phyloP scores from a whole-genome alignment of 345 rosid genomes.

The Rhodamnia rubescens region DNA sequence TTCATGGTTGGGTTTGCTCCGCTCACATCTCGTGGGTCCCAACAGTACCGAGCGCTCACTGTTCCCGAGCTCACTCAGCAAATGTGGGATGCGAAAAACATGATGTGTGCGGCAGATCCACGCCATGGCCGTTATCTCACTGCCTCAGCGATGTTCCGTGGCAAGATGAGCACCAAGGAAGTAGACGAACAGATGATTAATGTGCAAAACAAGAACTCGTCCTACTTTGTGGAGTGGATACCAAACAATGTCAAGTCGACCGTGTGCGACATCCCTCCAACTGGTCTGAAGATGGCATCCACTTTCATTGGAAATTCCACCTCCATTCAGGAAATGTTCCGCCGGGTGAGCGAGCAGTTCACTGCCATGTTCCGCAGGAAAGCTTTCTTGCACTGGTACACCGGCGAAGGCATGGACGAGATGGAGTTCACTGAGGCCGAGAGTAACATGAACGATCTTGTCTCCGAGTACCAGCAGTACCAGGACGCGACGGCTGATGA shows the following conservation, averaged over 20 bases:
- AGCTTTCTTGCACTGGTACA: constrained; percentile 65
- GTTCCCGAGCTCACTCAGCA: constrained; percentile 65
- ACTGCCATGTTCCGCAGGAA: constrained; percentile 71
- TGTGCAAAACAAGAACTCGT: constrained; percentile 71
- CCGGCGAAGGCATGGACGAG: constrained; percentile 39
- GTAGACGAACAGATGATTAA: constrained; percentile 66
- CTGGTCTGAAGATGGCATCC: constrained; percentile 68
- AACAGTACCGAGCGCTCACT: constrained; percentile 60
- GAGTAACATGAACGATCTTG: constrained; percentile 74
- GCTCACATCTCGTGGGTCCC: constrained; percentile 66
- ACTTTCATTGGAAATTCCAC: constrained; percentile 63
- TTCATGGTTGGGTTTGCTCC: constrained; percentile 77
- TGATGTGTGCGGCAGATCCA: constrained; percentile 48
- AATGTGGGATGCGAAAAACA: constrained; percentile 45
- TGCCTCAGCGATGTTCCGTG: constrained; percentile 73
- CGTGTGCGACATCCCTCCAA: constrained; percentile 72
- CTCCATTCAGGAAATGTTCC: constrained; percentile 63
- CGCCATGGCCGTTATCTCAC: constrained; percentile 46
- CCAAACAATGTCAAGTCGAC: constrained; percentile 75
- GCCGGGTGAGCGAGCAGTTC: constrained; percentile 68
- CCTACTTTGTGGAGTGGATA: constrained; percentile 74
- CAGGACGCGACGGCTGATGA: constrained; percentile 77
- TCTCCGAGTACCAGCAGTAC: constrained; percentile 67
- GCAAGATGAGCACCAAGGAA: constrained; percentile 58
- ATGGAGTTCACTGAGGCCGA: constrained; percentile 42